A percentile compares a stretch with the other conserved stretches of the same genome.
phyloP scores from a whole-genome alignment of 768 basidiomycete species.

The Boletus coccyginus region DNA sequence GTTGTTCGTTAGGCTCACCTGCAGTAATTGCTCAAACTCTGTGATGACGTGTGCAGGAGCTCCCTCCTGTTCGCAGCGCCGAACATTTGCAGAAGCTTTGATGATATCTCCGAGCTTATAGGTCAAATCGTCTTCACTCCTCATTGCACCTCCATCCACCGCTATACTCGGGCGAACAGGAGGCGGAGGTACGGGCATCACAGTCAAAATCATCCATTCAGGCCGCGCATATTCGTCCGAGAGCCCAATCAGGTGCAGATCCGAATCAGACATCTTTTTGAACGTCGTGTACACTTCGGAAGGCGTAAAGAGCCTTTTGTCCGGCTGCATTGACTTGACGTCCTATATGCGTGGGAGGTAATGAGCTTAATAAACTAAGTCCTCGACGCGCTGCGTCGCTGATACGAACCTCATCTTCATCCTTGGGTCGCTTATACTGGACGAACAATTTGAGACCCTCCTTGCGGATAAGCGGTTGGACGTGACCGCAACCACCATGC shows the following conservation, averaged over 20 bases:
- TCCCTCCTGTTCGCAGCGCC: constrained; percentile 92
- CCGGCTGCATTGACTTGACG: constrained; percentile 74
- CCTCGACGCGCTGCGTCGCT: background rate
- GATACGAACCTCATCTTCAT: constrained; percentile 86
- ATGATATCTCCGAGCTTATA: constrained; percentile 98
- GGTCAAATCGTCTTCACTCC: constrained; percentile 97
- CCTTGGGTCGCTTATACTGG: constrained; percentile 92
- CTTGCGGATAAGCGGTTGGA: constrained; percentile 86
- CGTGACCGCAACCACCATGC: constrained; percentile 96
- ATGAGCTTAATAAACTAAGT: constrained; percentile 10
- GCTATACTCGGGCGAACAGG: constrained; percentile 98
- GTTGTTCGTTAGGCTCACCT: constrained; percentile 49
- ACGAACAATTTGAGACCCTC: constrained; percentile 94
- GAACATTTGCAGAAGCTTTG: constrained; percentile 90
- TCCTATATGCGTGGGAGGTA: constrained; percentile 46
- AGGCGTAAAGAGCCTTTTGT: constrained; percentile 79
- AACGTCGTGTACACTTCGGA: constrained; percentile 92
- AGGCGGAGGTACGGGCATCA: constrained; percentile 95
- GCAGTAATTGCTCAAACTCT: constrained; percentile 94
- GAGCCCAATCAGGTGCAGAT: constrained; percentile 85
- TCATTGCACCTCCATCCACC: constrained; percentile 94
- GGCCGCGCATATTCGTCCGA: constrained; percentile 96
- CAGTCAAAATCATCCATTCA: constrained; percentile 99
- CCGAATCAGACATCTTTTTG: constrained; percentile 90
- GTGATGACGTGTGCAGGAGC: constrained; percentile 94